phyloP scores from a whole-genome alignment of 2,329 filamentous ascomycete genomes.

The Pseudopithomyces chartarum region DNA sequence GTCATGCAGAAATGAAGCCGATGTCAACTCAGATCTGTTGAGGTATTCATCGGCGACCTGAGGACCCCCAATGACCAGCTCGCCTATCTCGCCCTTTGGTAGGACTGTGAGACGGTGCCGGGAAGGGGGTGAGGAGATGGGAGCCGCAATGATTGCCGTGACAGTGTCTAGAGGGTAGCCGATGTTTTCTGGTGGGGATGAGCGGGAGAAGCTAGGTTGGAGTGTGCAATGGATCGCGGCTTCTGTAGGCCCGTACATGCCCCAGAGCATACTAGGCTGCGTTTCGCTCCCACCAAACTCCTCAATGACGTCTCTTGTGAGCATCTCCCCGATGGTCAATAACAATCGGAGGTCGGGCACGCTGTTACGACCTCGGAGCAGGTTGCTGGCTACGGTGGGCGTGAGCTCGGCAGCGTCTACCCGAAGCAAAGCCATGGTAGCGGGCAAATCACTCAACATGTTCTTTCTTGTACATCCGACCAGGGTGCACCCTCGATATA shows the following conservation, averaged over 20 bases:
- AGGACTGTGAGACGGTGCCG: constrained; percentile 57
- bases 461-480: constrained; percentile 70
- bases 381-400: constrained; percentile 80
- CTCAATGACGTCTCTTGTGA: constrained; percentile 74
- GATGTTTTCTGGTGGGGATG: constrained; percentile 69
- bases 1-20: constrained; percentile 70
- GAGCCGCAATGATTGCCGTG: constrained; percentile 71
- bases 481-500: constrained; percentile 74
- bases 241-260: constrained; percentile 94
- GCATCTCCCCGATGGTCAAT: constrained; percentile 91
- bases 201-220: constrained; percentile 64
- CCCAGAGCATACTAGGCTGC: constrained; percentile 73
- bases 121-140: constrained; percentile 33
- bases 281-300: constrained; percentile 72
- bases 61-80: constrained; percentile 78
- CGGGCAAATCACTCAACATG: constrained; percentile 77
- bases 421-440: constrained; percentile 65
- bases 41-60: constrained; percentile 83
- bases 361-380: constrained; percentile 69
- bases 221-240: constrained; percentile 89
- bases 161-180: constrained; percentile 81
- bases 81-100: constrained; percentile 71
- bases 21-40: constrained; percentile 78
- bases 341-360: constrained; percentile 73
- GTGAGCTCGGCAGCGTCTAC: constrained; percentile 89